These are phyloP conservation scores for Amylocystis lapponica DNA, from an alignment of 768 basidiomycete species.

Conservation along the genomic window DNA sequence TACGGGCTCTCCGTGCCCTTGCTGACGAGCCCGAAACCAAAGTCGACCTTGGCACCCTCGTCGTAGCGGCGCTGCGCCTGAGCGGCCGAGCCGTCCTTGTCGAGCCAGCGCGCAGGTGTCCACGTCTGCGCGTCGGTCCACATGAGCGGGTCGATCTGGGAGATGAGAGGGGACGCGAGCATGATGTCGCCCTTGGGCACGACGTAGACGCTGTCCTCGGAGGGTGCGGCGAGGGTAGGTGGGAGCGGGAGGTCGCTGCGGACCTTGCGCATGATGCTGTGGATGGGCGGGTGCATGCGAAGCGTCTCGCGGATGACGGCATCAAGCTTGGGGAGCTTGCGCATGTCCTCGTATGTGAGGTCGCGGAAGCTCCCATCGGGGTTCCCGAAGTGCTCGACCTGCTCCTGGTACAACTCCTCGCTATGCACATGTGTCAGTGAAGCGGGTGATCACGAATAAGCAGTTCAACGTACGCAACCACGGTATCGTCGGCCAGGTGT, in stretches of 20 bases:
- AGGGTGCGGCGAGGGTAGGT: conserved; percentile 69
- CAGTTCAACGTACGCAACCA: conserved; percentile 57
- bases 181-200: conserved; percentile 89
- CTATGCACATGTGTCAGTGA: conserved; percentile 30
- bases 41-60: conserved; percentile 87
- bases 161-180: conserved; percentile 82
- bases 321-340: conserved; percentile 77
- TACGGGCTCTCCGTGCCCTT: conserved; percentile 96
- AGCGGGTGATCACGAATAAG: not conserved
- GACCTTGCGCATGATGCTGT: conserved; percentile 92
- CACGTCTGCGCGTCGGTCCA: conserved; percentile 73
- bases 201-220: conserved; percentile 68
- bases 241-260: conserved; percentile 83
- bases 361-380: conserved; percentile 76
- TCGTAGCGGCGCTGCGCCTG: conserved; percentile 75
- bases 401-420: conserved; percentile 84
- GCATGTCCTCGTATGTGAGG: conserved; percentile 83
- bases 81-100: conserved; percentile 76
- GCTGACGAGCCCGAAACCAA: conserved; percentile 91
- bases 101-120: conserved; percentile 83
- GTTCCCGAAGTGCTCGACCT: conserved; percentile 72
- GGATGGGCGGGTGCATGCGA: conserved; percentile 91
- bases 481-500: conserved; percentile 72
- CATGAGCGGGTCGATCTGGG: conserved; percentile 77
- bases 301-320: conserved; percentile 91